These are phyloP conservation scores for Plasmodium cynomolgi DNA, from an alignment of 169 alveolate species.

Conservation along the genomic window DNA sequence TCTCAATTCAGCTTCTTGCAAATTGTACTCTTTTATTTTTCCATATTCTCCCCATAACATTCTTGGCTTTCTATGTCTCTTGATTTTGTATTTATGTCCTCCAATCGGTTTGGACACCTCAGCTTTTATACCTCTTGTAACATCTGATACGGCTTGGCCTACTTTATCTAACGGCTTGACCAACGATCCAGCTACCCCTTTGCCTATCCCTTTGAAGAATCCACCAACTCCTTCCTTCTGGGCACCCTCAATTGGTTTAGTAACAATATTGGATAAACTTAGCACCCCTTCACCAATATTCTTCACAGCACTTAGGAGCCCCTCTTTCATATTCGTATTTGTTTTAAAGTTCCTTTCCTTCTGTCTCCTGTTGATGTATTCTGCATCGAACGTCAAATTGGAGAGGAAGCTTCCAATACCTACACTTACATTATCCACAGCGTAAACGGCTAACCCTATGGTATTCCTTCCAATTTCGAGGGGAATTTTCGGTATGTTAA, in stretches of 20 bases:
- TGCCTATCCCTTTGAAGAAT: slow-evolving; percentile 90
- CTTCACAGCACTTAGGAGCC: slow-evolving; percentile 89
- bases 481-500: slow-evolving; percentile 91
- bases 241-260: slow-evolving; percentile 94
- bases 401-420: slow-evolving; percentile 89
- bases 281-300: slow-evolving; percentile 91
- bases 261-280: slow-evolving; percentile 89
- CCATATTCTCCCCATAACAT: slow-evolving; percentile 92
- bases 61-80: slow-evolving; percentile 88
- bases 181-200: slow-evolving; percentile 92
- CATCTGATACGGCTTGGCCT: slow-evolving; percentile 92
- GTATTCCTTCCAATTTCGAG: slow-evolving; percentile 90
- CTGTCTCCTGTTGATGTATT: slow-evolving; percentile 91
- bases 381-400: slow-evolving; percentile 91
- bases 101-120: slow-evolving; percentile 88
- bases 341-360: slow-evolving; percentile 77
- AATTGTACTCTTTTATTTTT: slow-evolving; percentile 82
- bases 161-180: slow-evolving; percentile 93
- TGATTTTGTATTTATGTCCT: slow-evolving; percentile 80
- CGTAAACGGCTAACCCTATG: slow-evolving; percentile 90
- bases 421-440: slow-evolving; percentile 90
- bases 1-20: slow-evolving; percentile 86
- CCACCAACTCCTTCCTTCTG: slow-evolving; percentile 93
- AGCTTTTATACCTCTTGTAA: slow-evolving; percentile 90
- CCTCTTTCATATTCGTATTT: slow-evolving; percentile 87